These are phyloP conservation scores for Cornus controversa DNA, from an alignment of 148 eudicot genomes.

Conservation along the genomic window DNA sequence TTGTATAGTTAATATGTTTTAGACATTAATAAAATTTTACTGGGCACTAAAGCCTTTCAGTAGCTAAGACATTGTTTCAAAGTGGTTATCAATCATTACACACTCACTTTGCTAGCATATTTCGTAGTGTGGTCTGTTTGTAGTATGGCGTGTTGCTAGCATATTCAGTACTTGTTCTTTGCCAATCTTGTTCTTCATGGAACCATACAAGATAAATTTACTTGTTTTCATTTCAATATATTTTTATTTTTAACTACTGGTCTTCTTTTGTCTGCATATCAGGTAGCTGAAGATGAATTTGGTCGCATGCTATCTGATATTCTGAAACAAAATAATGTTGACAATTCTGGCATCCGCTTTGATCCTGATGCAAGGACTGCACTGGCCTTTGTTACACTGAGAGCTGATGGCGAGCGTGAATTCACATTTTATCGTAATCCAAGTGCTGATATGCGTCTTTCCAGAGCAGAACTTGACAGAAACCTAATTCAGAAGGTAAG, in stretches of 20 bases:
- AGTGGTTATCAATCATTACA: no score
- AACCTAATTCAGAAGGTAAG: slow-evolving; percentile 65
- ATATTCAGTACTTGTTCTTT: no score
- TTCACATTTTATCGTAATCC: slow-evolving; percentile 78
- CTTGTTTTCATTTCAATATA: no score
- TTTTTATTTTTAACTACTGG: background rate
- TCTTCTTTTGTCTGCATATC: background rate
- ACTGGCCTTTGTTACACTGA: slow-evolving; percentile 66
- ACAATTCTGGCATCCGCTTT: slow-evolving; percentile 76
- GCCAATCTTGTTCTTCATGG: no score
- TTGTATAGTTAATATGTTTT: no score
- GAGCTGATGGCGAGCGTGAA: slow-evolving; percentile 83
- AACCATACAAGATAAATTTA: no score
- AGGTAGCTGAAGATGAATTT: slow-evolving; percentile 93
- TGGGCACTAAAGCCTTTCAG: no score
- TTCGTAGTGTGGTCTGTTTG: no score
- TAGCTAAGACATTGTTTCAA: no score
- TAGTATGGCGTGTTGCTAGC: no score
- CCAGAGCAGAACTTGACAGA: slow-evolving; percentile 67
- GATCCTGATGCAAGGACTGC: slow-evolving; percentile 75
- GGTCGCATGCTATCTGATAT: slow-evolving; percentile 80
- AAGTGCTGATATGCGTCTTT: slow-evolving; percentile 84
- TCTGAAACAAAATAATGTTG: slow-evolving; percentile 70
- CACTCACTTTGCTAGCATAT: no score
- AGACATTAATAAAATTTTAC: no score